Evolutionary conservation across 345 rosid genomes (phyloP), one percentile per base, ranked within the genome.

Genomic region (Lepidium aucheri): DNA sequence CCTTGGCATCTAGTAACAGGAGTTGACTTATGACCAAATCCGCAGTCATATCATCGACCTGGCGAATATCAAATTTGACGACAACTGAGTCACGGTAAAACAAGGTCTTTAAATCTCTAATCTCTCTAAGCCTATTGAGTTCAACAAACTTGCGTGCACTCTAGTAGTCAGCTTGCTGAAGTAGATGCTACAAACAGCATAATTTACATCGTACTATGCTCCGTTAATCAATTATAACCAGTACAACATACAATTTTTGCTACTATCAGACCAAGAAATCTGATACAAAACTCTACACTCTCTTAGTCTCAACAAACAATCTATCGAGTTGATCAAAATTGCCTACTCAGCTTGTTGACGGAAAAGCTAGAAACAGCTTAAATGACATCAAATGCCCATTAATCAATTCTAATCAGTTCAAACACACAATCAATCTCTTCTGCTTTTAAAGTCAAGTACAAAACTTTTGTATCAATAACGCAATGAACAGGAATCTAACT

Each of bases 21-120:
- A 93, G 90, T 79, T 93, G 97, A 74, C 91, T 90, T 73, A 90
- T 87, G 3, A 90, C 58, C 69, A 93, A 85, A 80, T 93, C 98
- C 1, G 96, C 97, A 9, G 91, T 77, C 75, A 80, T 61, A 63
- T 87, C 96, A 82, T 93, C 98, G 6, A 93, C 90, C 98, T 93
- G 79, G 13, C 38, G 38, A 33, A 58, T 7, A 81, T 13, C 65
- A 54, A 68, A 33, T 18, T 32, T 11, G 18, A 17, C n/a, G 35
- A 45, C 16, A 20, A 13, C 15, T 52, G 55, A 53, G 45, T 30
- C 18, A 2, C 7, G 0, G 14, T 4, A 51, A 1, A 26, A 57
- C 34, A 68, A 55, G 54, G 28, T 47, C 41, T 49, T 15, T 4
- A 13, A 28, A 45, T 6, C 54, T 8, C 15, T 36, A 4, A 2